Evolutionary conservation across 2,329 filamentous ascomycete species (phyloP), one percentile per base, ranked within the genome.

Genomic region (Monilinia fructigena): DNA sequence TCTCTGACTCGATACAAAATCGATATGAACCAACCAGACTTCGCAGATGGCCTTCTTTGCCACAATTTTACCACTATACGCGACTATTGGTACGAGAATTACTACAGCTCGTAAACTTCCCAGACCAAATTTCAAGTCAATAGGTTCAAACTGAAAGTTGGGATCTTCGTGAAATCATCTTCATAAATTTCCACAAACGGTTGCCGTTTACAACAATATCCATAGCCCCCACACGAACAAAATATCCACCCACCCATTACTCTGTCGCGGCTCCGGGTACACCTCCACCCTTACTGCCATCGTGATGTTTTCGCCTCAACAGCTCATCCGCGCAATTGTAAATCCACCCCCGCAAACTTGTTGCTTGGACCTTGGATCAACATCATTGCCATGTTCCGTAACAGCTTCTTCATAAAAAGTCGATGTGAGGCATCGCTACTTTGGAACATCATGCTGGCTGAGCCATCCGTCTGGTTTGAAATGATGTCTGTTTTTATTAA

Each of bases 361-460:
- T 2, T 6, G 26, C 28, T 63, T 11, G 61, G 52, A 35, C 40
- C 47, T 42, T 63, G 52, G 11, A 63, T 55, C 2, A 63, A 16
- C 38, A 63, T 18, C n/a, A 63, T 48, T 12, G 61, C 61, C 52
- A 63, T 20, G 52, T 52, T 38, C 14, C 4, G 59, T 62, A 12
- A 52, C 59, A 3, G 59, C 59, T 26, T 62, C 28, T 7, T 62
- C 59, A 16, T 40, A 62, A 8, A 12, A 62, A 6, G 59, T 62
- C 4, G n/a, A n/a, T n/a, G n/a, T n/a, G n/a, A n/a, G n/a, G n/a
- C 14, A 28, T 35, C n/a, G 5, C 45, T 50, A 4, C 31, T 18
- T 23, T 28, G 16, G 31, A 26, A 52, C 28, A 40, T 62, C 59
- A 62, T 12, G 47, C 56, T 48, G 56, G 47, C 56, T 48, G 56